Base-by-base conservation (phyloP, 2,329 filamentous ascomycete species). In the Paraconiothyrium sp. region DNA sequence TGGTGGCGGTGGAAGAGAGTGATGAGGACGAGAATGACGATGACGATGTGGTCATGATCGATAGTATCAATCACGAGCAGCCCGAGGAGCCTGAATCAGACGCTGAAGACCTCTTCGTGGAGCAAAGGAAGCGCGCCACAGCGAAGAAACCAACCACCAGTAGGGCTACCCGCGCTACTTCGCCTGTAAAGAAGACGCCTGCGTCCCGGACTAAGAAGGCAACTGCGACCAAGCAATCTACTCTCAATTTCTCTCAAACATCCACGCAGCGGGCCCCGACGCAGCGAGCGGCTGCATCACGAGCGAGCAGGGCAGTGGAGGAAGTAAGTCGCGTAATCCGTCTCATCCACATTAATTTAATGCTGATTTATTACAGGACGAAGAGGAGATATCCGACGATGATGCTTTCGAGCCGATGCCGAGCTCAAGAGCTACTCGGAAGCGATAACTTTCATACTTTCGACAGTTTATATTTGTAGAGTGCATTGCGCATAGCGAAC, bases 71-170 rank as follows among this genome's bases (percentile, higher is more conserved):
- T 27, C 72, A 83, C 24, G 66, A 80, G 70, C 61, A 67, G 58
- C 76, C 78, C 60, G 39, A 41, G 16, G 16, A 41, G 16, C 65
- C 54, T 22, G 84, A 85, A 16, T 84, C 84, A 43, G 50, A 54
- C 10, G 78, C 74, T n/a, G 73, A 79, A 35, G 75, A 74, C 7
- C 70, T 83, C 1, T 84, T 84, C 60, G 79, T 83, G 48, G 76
- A 69, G 50, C 67, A 65, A 7, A 51, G 56, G 4, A 51, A 57
- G 10, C 59, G 52, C 13, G 13, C 27, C 27, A 6, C 65, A 16
- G 58, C 66, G n/a, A 68, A 60, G 55, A 67, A 72, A 67, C 27
- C 27, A 4, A 59, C 71, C 54, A 60, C 68, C 56, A 47, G 64
- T 50, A 66, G 60, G 52, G 30, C 67, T 37, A 72, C 54, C 68